Conservation (phyloP, 257 asterid genomes). For the Solanum infundibuliforme region DNA sequence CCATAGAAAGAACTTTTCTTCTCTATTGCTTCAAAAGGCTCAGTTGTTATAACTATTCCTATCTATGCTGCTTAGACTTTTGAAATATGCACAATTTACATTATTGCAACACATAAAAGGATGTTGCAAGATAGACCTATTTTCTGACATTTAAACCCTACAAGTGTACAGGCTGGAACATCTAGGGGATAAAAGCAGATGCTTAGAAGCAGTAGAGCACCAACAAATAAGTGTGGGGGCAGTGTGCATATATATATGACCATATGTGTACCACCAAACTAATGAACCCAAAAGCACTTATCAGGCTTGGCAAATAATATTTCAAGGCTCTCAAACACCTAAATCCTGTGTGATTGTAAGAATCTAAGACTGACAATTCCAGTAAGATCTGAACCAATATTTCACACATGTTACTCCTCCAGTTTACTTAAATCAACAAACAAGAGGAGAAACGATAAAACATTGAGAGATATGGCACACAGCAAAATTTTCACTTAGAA, state of each 20-base stretch:
- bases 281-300: background rate
- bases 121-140: background rate
- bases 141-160: background rate
- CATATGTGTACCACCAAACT: background rate
- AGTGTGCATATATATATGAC: background rate
- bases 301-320: background rate
- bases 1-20: background rate
- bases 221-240: background rate
- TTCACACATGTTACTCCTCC: background rate
- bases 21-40: background rate
- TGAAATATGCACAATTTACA: background rate
- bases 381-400: background rate
- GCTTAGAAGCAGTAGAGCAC: background rate
- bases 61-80: background rate
- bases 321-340: background rate
- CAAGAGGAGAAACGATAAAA: background rate
- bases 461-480: background rate
- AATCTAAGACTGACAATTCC: background rate
- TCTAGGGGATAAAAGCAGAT: background rate
- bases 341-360: background rate
- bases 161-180: background rate
- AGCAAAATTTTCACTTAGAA: background rate
- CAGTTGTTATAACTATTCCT: background rate
- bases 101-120: background rate
- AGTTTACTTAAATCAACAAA: background rate